Evolutionary conservation across 345 rosid genomes (phyloP).

Genomic region (Erucastrum elatum): DNA sequence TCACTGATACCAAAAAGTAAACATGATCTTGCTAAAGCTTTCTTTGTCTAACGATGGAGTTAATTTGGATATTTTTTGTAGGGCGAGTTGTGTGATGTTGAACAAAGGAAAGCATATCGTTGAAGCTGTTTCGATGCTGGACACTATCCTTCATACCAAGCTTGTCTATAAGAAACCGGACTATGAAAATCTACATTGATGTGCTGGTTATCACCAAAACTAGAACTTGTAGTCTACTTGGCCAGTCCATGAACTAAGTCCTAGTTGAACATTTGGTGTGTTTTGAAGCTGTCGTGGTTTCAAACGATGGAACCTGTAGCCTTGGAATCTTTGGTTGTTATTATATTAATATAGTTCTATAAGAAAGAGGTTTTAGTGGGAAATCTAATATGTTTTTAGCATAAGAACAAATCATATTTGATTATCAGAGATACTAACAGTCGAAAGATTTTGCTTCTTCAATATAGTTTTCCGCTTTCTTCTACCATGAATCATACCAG

Average conservation of each 20-base stretch:
- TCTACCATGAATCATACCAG: neutral
- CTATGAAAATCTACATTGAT: slow-evolving; percentile 6
- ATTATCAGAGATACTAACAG: neutral
- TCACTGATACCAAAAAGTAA: neutral
- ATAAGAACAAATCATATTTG: neutral
- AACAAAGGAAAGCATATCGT: slow-evolving; percentile 65
- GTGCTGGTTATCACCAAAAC: neutral
- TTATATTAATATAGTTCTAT: neutral
- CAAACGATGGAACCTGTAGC: slow-evolving; percentile 2
- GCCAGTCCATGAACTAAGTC: slow-evolving; percentile 16
- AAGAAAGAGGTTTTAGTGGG: neutral
- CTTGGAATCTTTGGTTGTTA: neutral
- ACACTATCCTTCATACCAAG: slow-evolving; percentile 46
- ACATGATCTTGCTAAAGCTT: neutral
- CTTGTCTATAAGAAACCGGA: slow-evolving; percentile 39
- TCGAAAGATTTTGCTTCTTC: neutral
- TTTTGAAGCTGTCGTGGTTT: neutral
- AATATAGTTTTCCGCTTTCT: neutral
- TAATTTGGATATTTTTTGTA: slow-evolving; percentile 18
- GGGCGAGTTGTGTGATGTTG: slow-evolving; percentile 64
- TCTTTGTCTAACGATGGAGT: slow-evolving; percentile 5
- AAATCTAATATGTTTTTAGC: neutral
- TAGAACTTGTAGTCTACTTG: slow-evolving; percentile 5
- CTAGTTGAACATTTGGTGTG: neutral
- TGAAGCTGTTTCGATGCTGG: slow-evolving; percentile 58